Evolutionary conservation across 306 rosid genomes (phyloP), one percentile per base, ranked within the genome.

Genomic region (Oxytropis ochrocephala): DNA sequence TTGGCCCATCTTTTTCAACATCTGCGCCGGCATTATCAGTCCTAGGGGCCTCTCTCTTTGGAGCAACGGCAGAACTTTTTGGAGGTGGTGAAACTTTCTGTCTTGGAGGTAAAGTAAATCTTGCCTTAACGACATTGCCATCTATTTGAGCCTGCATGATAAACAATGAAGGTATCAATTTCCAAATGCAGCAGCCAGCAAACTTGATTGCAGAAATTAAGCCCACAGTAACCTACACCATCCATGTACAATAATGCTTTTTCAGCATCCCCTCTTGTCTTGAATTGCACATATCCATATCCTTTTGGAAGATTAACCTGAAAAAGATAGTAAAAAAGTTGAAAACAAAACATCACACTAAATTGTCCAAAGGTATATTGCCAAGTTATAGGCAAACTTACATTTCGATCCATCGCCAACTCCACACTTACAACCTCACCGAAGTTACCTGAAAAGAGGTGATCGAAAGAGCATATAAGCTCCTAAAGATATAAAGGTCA

Each of bases 221-320:
- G 67, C 70, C 47, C 18, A 36, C 29, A 36, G 79, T 77, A 70
- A 81, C 97, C 67, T 95, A 95, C 99, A 44, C 99, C 96, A 79
- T 95, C 96, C 97, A 95, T 95, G 74, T 56, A 78, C 64, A 85
- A 51, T 29, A 81, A 91, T 35, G 99, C 99, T 30, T 95, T 89
- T 79, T 95, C 99, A 41, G 99, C 97, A 76, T 84, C 92, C 39
- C 79, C 89, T 79, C 97, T 91, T 18, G 85, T 78, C 86, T 95
- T 95, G 86, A 89, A 95, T 70, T 89, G 92, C 78, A 95, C 97
- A 46, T 95, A 95, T 69, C 90, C 99, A 74, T 80, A 91, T 64
- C 99, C 99, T 83, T 82, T 91, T 5, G 99, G 99, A 83, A 95
- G 92, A 77, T 95, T 91, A 67, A 95, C 96, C 97, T 95, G 79